Evolutionary conservation across 441 rosid species (phyloP), one percentile per base, ranked within the genome.

Genomic region (Eruca vesicaria): DNA sequence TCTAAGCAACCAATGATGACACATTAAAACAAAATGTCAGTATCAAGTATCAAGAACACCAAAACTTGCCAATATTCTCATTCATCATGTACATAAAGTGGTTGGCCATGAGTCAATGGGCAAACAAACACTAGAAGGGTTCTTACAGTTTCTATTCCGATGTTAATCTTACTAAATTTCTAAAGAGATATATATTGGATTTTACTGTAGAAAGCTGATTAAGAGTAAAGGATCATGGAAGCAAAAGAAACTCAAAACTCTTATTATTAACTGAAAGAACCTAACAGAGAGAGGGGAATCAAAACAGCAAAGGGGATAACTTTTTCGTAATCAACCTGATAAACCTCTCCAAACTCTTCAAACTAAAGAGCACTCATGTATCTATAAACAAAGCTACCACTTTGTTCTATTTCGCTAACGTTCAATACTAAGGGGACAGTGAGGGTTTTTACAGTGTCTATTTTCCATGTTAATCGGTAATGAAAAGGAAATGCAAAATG

Each of bases 1-100:
- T 85, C 97, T 89, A 80, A 21, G 15, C 36, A 35, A 26, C 43
- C 56, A 66, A 45, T 21, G 3, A 69, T 2, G 21, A 63, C 38
- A 23, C 76, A 52, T 63, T 23, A 6, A 63, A 2, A 63, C 41
- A 63, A 18, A 20, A 8, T 72, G 38, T 23, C n/a, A 52, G 58
- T 48, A 21, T n/a, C 12, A 18, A 52, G 58, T 29, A 21, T n/a
- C 12, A 19, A 53, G 15, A 72, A 14, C 21, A 10, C 36, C 53
- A 62, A 61, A 73, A 57, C 33, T 73, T 65, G 63, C 38, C 41
- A 36, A 2, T 16, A 35, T 20, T 15, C n/a, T n/a, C 65, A 2
- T 33, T 45, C 32, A 71, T 10, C 48, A 31, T 7, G 38, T 66
- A 7, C 23, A 29, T 14, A 43, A n/a, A 15, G 69, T 28, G 55